Evolutionary conservation across 1,284 basidiomycete genomes (phyloP), one percentile per base, ranked within the genome.

Genomic region (Microbotryomycetes sp.): DNA sequence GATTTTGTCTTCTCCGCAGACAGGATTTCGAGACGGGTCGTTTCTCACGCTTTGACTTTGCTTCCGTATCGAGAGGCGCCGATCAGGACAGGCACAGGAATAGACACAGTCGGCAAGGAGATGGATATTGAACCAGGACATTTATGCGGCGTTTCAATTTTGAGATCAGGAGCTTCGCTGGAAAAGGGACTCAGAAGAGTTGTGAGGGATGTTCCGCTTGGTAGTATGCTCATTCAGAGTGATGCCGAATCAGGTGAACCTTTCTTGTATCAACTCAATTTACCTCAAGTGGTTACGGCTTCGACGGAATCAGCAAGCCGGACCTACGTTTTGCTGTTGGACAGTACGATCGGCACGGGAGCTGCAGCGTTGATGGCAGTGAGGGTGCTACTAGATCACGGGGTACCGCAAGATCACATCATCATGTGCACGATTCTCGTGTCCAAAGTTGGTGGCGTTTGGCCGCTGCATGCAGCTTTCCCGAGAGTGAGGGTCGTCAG

Each of bases 291-390:
- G 70, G 75, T 96, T 56, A 86, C 87, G 48, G 42, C 50, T 0
- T 77, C 82, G 46, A 79, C 84, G 46, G 78, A 83, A 59, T 77
- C 79, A 46, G 89, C 92, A 1, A 74, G 79, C 61, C 79, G 86
- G 49, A 80, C 88, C 2, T 91, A 85, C 79, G 92, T 94, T 1
- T 86, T 97, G 74, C 76, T 98, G n/a, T 80, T 97, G 31, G 94
- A 97, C 74, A 88, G 89, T 3, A 93, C 94, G 84, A 92, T 97
- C 75, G 92, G 91, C 4, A 97, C 93, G 0, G 94, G 87, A 3
- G 93, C 94, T 0, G 86, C 93, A 4, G 92, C 90, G 0, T 87
- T 93, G 76, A 97, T 97, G 94, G 89, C 92, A 0, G 88, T 98
- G 60, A 86, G 94, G n/a, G 84, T 96, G 4, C 79, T 97, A 19